phyloP scores from a whole-genome alignment of 1,139 yeast genomes.

The Komagataea norvegica region DNA sequence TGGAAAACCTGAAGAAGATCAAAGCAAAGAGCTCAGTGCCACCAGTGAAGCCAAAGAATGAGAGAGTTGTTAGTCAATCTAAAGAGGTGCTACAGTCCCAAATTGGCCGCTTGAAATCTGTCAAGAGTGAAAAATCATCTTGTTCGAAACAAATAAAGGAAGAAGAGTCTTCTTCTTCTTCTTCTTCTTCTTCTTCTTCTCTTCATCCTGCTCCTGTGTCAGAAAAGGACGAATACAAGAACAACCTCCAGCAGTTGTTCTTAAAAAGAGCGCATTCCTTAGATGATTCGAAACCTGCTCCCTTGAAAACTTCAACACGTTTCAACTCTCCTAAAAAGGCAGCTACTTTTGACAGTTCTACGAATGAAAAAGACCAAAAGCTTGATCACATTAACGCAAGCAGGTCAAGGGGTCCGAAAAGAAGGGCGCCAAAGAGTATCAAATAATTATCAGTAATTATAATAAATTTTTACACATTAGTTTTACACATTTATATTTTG shows the following conservation, averaged over 20 bases:
- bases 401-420: constrained; percentile 70
- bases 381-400: constrained; percentile 56
- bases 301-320: no score
- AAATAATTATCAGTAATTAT: no score
- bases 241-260: constrained; percentile 19
- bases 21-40: constrained; percentile 24
- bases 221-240: constrained; percentile 9
- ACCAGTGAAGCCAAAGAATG: constrained; percentile 12
- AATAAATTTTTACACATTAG: no score
- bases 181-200: no score
- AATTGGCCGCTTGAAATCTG: constrained; percentile 10
- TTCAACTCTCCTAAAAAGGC: constrained; percentile 22
- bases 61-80: constrained; percentile 14
- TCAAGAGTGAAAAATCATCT: background rate
- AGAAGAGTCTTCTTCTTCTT: no score
- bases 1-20: constrained; percentile 28
- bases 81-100: constrained; percentile 12
- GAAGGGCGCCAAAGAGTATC: constrained; percentile 52
- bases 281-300: no score
- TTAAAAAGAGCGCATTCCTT: constrained; percentile 8
- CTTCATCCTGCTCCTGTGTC: constrained; percentile 9
- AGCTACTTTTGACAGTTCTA: constrained; percentile 29
- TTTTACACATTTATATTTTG: no score
- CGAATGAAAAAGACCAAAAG: constrained; percentile 22
- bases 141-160: no score